Evolutionary conservation across 495 filamentous ascomycete species (phyloP).

Genomic region (Daldinia concentrica): DNA sequence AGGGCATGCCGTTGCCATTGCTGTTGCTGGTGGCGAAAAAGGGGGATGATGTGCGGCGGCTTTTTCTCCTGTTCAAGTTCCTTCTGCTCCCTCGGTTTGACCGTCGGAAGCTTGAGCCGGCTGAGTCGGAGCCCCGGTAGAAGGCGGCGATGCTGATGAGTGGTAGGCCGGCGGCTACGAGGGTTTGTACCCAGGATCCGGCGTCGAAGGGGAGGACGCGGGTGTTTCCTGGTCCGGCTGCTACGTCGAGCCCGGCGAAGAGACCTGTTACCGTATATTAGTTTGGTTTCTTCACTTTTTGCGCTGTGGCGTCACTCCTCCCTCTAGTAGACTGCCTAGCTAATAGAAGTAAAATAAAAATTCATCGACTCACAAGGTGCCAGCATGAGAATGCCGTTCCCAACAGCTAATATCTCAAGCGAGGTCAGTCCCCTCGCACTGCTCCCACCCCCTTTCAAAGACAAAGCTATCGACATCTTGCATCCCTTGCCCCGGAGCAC

Average conservation of each 20-base stretch:
- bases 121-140: slow-evolving; percentile 36
- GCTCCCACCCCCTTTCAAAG: not conserved
- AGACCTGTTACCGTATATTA: slow-evolving; percentile 25
- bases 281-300: not conserved
- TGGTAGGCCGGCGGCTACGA: slow-evolving; percentile 33
- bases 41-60: not conserved
- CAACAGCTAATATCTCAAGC: slow-evolving; percentile 35
- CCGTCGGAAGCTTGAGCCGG: slow-evolving; percentile 11
- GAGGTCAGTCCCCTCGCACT: slow-evolving; percentile 22
- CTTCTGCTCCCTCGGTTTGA: not conserved
- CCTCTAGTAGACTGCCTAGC: too few relatives aligned
- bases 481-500: slow-evolving; percentile 18
- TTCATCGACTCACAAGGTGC: slow-evolving; percentile 30
- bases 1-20: not conserved
- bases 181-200: slow-evolving; percentile 33
- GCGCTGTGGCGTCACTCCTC: not conserved
- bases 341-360: not conserved
- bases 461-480: slow-evolving; percentile 23
- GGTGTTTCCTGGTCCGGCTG: slow-evolving; percentile 32
- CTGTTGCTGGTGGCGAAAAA: slow-evolving; percentile 4
- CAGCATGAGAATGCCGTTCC: slow-evolving; percentile 34
- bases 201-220: slow-evolving; percentile 33
- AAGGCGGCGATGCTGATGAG: slow-evolving; percentile 35
- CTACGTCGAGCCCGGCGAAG: slow-evolving; percentile 36
- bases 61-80: not conserved